Base-by-base conservation (phyloP, 352 stramenopile species). In the Globisporangium iwayamae region DNA sequence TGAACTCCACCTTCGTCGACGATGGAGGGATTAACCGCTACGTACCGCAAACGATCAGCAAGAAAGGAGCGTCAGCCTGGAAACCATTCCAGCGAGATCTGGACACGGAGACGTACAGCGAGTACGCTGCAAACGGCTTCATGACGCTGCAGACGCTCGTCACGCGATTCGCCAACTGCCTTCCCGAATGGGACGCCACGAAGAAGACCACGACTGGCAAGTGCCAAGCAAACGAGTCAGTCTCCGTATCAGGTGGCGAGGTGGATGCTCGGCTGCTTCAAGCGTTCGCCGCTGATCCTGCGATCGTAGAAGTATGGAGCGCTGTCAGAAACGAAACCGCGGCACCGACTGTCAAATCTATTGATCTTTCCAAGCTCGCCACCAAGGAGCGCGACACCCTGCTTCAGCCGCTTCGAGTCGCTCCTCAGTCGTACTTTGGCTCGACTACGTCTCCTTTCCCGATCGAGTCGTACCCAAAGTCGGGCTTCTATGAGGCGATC, bases 401-500 rank as follows among this genome's bases (percentile, higher is more conserved):
- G n/a, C 58, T 83, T 16, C 65, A 48, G 7, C 66, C 70, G 8
- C 51, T 85, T 60, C 69, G 78, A 5, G 69, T 81, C 57, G 73
- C 69, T 6, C 79, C 79, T 0, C 79, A 89, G 60, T 65, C 78
- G 4, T 78, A 79, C 41, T 60, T 81, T 10, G 72, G 69, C 1
- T 55, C 66, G 8, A 62, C 63, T 0, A 60, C 78, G 3, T 67
- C 72, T 18, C 70, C 78, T n/a, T 84, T 84, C 38, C 76, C 78
- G 0, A 70, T 80, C 20, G 61, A 73, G 8, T 56, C 18, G n/a
- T 87, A 73, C 48, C 28, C 65, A 5, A 75, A 62, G 38, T 84
- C 76, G 13, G 62, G 65, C 25, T 93, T 94, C 62, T 94, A 89
- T 66, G 69, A 79, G 4, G 66, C 65, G 9, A 68, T 87, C 16